A percentile compares a stretch with the other conserved stretches of the same genome.
Conservation (phyloP, 2,329 filamentous ascomycete genomes). For the Diaporthe caulivora region DNA sequence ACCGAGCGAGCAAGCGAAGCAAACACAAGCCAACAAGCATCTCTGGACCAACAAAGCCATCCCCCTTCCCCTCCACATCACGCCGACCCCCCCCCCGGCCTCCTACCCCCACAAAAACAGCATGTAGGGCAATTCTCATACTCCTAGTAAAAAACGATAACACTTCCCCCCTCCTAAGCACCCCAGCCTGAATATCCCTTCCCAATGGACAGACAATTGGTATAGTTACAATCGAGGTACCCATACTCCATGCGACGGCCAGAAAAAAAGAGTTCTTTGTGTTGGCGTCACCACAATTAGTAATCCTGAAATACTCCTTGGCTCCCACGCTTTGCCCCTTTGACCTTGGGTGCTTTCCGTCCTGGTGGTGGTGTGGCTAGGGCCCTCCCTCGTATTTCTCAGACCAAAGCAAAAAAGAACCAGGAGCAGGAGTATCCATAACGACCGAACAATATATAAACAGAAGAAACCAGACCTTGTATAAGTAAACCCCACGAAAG, state of each 20-base stretch:
- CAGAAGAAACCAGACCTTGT: neutral
- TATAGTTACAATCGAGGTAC: slow-evolving; percentile 18
- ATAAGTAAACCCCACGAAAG: neutral
- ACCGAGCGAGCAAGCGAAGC: neutral
- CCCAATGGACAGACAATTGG: neutral
- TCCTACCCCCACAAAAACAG: neutral
- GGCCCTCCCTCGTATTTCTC: neutral
- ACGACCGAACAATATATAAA: neutral
- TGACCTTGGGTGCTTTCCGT: slow-evolving; percentile 12
- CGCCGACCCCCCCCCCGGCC: too few species aligned
- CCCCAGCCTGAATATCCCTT: neutral
- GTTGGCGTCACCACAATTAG: too few species aligned
- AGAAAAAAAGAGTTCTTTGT: too few species aligned
- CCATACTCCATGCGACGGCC: slow-evolving; percentile 5
- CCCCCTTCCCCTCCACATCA: neutral
- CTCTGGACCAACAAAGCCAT: neutral
- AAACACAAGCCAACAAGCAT: neutral
- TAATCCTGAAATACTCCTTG: slow-evolving; percentile 25
- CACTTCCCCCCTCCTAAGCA: neutral
- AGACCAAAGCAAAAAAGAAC: neutral
- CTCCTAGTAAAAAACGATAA: neutral
- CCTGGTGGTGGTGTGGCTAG: slow-evolving; percentile 1
- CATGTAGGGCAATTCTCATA: neutral
- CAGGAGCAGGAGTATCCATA: neutral
- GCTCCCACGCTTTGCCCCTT: slow-evolving; percentile 1